Evolutionary conservation across 495 filamentous ascomycete species (phyloP).

Genomic region (Hyaloscypha variabilis): DNA sequence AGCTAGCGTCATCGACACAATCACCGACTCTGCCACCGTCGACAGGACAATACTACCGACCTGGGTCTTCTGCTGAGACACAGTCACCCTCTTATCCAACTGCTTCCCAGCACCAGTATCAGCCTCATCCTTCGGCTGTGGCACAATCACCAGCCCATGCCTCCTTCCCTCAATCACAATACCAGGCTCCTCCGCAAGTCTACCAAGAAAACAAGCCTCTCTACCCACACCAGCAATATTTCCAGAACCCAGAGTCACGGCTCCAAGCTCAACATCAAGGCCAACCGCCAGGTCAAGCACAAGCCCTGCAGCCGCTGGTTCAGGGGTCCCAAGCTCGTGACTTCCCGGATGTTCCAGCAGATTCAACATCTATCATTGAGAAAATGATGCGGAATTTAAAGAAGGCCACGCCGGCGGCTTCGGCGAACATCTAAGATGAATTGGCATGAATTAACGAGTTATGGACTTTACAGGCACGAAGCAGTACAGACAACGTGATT

Average conservation of each 20-base stretch:
- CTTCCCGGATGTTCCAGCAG: slow-evolving; percentile 43
- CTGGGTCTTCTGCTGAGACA: background rate
- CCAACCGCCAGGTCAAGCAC: background rate
- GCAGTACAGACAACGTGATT: too few relatives aligned
- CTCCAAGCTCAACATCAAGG: slow-evolving; percentile 8
- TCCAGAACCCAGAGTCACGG: slow-evolving; percentile 9
- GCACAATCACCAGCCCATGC: background rate
- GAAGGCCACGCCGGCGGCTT: slow-evolving; percentile 25
- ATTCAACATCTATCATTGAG: slow-evolving; percentile 51
- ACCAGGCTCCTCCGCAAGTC: background rate
- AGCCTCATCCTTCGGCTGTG: background rate
- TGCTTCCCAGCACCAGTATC: background rate
- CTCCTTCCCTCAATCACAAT: background rate
- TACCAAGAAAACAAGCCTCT: slow-evolving; percentile 8
- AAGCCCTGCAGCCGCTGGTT: slow-evolving; percentile 17
- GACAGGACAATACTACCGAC: background rate
- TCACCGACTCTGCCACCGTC: background rate
- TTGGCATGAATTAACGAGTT: background rate
- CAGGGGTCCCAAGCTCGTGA: slow-evolving; percentile 23
- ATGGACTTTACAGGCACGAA: background rate
- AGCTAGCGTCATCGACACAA: background rate
- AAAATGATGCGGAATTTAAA: slow-evolving; percentile 48
- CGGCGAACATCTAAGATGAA: background rate
- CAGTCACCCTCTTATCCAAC: background rate
- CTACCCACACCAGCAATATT: slow-evolving; percentile 26